phyloP scores from a whole-genome alignment of 2,329 filamentous ascomycete genomes.

The Pezicula radicicola region DNA sequence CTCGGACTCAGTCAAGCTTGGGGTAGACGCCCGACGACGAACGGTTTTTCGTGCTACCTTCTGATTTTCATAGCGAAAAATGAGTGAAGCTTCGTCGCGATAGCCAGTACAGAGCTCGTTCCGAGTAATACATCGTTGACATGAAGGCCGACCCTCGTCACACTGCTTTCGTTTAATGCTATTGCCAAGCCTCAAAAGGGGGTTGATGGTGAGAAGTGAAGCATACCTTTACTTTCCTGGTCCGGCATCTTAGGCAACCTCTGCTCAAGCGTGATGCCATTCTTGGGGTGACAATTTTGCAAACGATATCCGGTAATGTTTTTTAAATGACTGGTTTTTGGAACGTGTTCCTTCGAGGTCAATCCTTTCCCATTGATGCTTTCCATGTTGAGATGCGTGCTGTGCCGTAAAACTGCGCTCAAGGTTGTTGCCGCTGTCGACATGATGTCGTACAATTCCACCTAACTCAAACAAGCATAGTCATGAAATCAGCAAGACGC shows the following conservation, averaged over 20 bases:
- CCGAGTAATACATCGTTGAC: constrained; percentile 34
- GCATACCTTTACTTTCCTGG: constrained; percentile 25
- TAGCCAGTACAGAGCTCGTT: constrained; percentile 36
- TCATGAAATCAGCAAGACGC: no score
- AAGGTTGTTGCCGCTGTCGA: no score
- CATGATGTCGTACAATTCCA: no score
- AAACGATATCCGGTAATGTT: no score
- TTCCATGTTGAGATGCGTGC: no score
- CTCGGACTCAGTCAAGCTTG: neutral
- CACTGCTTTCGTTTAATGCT: constrained; percentile 19
- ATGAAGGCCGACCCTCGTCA: constrained; percentile 32
- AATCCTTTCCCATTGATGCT: no score
- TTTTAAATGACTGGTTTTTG: no score
- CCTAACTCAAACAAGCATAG: no score
- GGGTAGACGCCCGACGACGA: constrained; percentile 4
- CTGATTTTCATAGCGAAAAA: constrained; percentile 34
- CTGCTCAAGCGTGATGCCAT: constrained; percentile 16
- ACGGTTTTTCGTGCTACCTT: constrained; percentile 17
- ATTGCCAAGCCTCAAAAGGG: no score
- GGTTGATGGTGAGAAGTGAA: neutral
- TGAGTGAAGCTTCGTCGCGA: constrained; percentile 32
- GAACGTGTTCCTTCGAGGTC: no score
- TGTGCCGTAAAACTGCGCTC: no score
- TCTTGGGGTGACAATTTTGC: no score
- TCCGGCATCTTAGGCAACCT: constrained; percentile 31